These are phyloP conservation scores for Coemansia erecta DNA, from an alignment of 192 early-diverging fungal genomes.

Conservation along the genomic window DNA sequence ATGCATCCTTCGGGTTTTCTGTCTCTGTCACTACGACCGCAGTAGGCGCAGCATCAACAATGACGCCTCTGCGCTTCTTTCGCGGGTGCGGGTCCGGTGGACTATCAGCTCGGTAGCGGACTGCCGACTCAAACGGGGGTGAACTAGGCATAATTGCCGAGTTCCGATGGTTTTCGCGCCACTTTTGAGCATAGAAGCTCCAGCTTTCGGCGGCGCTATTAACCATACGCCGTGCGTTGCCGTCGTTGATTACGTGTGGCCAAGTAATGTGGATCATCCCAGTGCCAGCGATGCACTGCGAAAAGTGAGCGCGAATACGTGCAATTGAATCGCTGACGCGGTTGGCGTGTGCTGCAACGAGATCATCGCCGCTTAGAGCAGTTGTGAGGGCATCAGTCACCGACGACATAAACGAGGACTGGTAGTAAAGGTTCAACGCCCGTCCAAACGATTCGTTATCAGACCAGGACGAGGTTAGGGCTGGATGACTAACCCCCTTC, in stretches of 20 bases:
- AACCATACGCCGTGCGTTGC: conserved; percentile 10
- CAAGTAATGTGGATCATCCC: conserved; percentile 36
- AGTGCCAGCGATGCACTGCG: conserved; percentile 14
- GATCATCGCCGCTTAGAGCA: conserved; percentile 28
- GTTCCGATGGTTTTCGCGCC: conserved; percentile 27
- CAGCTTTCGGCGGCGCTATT: conserved; percentile 17
- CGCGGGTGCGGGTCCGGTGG: conserved; percentile 13
- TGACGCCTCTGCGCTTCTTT: conserved; percentile 20
- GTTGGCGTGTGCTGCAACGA: conserved; percentile 8
- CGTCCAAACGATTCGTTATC: conserved; percentile 33
- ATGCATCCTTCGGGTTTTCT: neutral
- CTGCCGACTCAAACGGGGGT: conserved; percentile 15
- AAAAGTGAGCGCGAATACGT: conserved; percentile 35
- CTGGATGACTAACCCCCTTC: neutral
- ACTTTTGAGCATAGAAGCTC: conserved; percentile 16
- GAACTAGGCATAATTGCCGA: conserved; percentile 17
- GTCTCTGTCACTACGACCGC: neutral
- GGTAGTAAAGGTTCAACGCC: conserved; percentile 39
- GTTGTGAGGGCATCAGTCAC: conserved; percentile 24
- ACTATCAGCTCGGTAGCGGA: conserved; percentile 11
- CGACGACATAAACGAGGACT: conserved; percentile 25
- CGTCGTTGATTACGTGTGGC: neutral
- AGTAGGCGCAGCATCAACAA: neutral
- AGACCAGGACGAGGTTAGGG: neutral
- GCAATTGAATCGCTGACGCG: conserved; percentile 21